A percentile compares a stretch with the other conserved stretches of the same genome.
Conservation (phyloP, 1,139 yeast genomes). For the Taiozyma sp. region DNA sequence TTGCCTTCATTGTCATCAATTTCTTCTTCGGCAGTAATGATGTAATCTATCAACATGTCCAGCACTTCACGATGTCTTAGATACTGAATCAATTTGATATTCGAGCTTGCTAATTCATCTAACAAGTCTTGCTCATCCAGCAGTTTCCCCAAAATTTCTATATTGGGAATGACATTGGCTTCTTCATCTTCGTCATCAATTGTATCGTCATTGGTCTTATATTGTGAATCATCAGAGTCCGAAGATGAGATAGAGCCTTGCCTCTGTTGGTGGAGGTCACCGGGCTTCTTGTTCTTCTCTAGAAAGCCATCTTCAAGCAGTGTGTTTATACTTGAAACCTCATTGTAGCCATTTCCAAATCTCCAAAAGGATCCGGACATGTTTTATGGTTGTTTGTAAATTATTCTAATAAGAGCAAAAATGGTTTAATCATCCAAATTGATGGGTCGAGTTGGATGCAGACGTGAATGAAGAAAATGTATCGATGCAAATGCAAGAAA, state of each 20-base stretch:
- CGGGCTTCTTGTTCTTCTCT: constrained; percentile 27
- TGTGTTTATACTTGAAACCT: constrained; percentile 69
- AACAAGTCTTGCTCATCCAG: constrained; percentile 84
- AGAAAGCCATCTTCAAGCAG: constrained; percentile 43
- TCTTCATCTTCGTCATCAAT: constrained; percentile 18
- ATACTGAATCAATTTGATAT: constrained; percentile 76
- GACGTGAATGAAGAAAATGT: background rate
- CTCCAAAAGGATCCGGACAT: constrained; percentile 92
- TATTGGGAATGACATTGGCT: constrained; percentile 29
- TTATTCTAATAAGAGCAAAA: background rate
- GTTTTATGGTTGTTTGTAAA: constrained; percentile 28
- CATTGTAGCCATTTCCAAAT: constrained; percentile 79
- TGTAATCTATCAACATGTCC: constrained; percentile 59
- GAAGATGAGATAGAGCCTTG: constrained; percentile 18
- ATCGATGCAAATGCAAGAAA: background rate
- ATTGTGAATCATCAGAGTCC: constrained; percentile 17
- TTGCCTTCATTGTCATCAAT: background rate
- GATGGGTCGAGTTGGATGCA: background rate
- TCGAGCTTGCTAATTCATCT: constrained; percentile 80
- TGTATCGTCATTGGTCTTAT: constrained; percentile 17
- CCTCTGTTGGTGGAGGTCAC: constrained; percentile 8
- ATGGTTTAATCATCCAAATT: background rate
- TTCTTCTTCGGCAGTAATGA: constrained; percentile 44
- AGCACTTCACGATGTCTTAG: constrained; percentile 71
- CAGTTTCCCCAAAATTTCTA: constrained; percentile 53